Evolutionary conservation across 2,329 filamentous ascomycete species (phyloP), one percentile per base, ranked within the genome.

Genomic region (Phialophora verrucosa): DNA sequence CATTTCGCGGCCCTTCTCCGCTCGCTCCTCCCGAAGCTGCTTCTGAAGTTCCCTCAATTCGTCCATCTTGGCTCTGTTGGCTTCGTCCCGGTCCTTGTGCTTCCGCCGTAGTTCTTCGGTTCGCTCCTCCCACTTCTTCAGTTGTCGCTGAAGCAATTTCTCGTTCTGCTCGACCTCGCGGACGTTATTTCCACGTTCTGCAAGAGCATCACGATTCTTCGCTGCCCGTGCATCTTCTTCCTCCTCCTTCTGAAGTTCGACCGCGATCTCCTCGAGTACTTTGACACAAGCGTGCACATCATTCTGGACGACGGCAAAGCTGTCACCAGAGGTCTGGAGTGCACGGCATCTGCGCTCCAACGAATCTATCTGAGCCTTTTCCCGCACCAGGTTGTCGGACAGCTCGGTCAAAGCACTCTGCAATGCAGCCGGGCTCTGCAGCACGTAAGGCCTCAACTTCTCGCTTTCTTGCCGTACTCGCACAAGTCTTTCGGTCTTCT

Each of bases 141-240:
- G 80, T 79, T 98, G 93, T 67, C 93, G 88, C 75, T 91, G 88
- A 66, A 98, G 83, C 71, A 97, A 83, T 20, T 88, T 86, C 81
- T 98, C 93, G 20, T 91, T 91, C 66, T 94, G 86, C 78, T 98
- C 95, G 3, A 98, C 91, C 77, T 98, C 93, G 68, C 92, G 88
- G 20, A 96, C 93, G 73, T 92, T 96, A 73, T 95, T 96, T 56
- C 91, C 91, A 65, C 92, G 87, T 76, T 97, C 93, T 1, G 91
- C 90, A 4, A 99, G 86, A 1, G 92, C 91, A 72, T 99, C 95
- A 63, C 90, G 86, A 75, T 97, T 94, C 75, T 89, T 88, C 10
- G 89, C 85, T 63, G 93, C 94, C 68, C 91, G 88, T 8, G 88
- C 85, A 72, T 91, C 87, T 77, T 97, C 93, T 65, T 98, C 93